Evolutionary conservation across 2,329 filamentous ascomycete species (phyloP).

Genomic region (Fonsecaea pedrosoi): DNA sequence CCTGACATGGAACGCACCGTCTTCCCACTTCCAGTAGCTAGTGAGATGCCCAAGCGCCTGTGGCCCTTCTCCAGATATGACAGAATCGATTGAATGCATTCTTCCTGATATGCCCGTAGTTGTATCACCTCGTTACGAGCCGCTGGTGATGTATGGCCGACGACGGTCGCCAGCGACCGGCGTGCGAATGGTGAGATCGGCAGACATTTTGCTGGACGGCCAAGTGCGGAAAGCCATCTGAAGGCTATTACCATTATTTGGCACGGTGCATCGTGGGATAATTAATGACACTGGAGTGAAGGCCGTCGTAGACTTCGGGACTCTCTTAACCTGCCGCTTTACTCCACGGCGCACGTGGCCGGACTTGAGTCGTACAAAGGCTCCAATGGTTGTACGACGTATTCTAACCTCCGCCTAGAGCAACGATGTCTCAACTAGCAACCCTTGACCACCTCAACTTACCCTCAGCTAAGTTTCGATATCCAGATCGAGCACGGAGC

Average conservation of each 20-base stretch:
- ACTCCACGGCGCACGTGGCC: too few relatives aligned
- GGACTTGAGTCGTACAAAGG: too few relatives aligned
- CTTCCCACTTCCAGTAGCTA: constrained; percentile 89
- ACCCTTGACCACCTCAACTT: too few relatives aligned
- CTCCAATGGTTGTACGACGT: too few relatives aligned
- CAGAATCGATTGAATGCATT: constrained; percentile 85
- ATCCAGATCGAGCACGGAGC: too few relatives aligned
- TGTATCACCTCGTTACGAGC: constrained; percentile 54
- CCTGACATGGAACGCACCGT: constrained; percentile 63
- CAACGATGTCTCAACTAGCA: too few relatives aligned
- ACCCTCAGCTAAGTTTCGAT: too few relatives aligned
- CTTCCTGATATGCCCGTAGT: constrained; percentile 85
- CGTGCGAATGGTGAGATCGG: constrained; percentile 32
- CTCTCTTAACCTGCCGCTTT: too few relatives aligned
- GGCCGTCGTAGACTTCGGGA: too few relatives aligned
- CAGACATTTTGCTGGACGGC: constrained; percentile 25
- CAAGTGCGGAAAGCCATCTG: constrained; percentile 43
- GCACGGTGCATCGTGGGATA: constrained; percentile 11
- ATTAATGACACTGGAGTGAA: constrained; percentile 47
- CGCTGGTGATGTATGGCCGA: constrained; percentile 26
- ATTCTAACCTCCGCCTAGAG: too few relatives aligned
- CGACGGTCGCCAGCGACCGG: constrained; percentile 39
- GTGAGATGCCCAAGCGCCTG: constrained; percentile 79
- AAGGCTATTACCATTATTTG: constrained; percentile 38
- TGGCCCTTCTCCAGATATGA: constrained; percentile 72